These are phyloP conservation scores for Magnusiomyces paraingens DNA, from an alignment of 1,139 yeast species.

Conservation along the genomic window DNA sequence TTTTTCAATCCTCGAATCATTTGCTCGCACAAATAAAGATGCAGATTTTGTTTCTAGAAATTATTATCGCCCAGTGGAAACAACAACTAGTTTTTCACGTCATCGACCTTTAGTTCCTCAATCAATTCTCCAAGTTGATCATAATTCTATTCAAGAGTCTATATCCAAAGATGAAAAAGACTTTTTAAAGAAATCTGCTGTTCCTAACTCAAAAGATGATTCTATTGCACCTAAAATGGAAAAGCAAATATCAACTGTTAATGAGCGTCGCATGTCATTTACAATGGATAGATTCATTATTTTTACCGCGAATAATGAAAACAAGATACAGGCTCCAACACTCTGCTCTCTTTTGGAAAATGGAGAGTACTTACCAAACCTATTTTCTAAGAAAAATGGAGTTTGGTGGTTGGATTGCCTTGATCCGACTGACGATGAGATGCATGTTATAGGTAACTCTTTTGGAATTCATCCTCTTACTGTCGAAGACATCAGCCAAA, in stretches of 20 bases:
- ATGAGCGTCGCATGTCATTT: conserved; percentile 34
- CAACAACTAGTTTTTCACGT: background rate
- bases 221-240: background rate
- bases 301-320: conserved; percentile 74
- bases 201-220: background rate
- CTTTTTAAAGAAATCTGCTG: background rate
- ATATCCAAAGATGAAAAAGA: background rate
- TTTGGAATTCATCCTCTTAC: conserved; percentile 94
- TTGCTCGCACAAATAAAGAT: conserved; percentile 25
- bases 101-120: conserved; percentile 15
- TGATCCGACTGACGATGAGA: conserved; percentile 91
- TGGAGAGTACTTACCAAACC: conserved; percentile 55
- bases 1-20: conserved; percentile 35
- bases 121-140: conserved; percentile 5
- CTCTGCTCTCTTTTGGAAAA: conserved; percentile 64
- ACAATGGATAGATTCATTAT: conserved; percentile 64
- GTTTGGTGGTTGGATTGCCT: conserved; percentile 82
- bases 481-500: conserved; percentile 87
- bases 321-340: conserved; percentile 85
- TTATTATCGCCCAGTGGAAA: conserved; percentile 12
- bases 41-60: conserved; percentile 5
- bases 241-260: background rate
- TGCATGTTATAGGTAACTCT: conserved; percentile 83
- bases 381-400: conserved; percentile 58
- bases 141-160: background rate